Conservation (phyloP, 768 basidiomycete species). For the Lanmaoa rubissima region DNA sequence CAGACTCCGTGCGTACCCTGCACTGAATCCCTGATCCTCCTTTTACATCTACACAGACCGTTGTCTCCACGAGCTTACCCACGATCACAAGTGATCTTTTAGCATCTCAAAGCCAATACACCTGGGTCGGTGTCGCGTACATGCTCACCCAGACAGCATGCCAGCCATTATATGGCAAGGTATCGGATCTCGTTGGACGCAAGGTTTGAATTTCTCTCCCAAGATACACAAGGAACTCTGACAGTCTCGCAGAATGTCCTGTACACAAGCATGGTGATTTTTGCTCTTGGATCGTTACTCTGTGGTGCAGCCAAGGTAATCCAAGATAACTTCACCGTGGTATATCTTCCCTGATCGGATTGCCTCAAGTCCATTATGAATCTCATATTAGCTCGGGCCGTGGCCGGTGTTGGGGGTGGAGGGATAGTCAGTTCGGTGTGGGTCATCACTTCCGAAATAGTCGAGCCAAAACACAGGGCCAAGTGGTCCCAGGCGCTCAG, state of each 20-base stretch:
- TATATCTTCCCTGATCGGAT: conserved; percentile 18
- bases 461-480: conserved; percentile 64
- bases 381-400: conserved; percentile 63
- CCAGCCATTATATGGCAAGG: conserved; percentile 77
- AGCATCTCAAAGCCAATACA: conserved; percentile 71
- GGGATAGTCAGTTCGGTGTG: conserved; percentile 85
- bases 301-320: conserved; percentile 72
- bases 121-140: conserved; percentile 84
- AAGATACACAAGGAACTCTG: background rate
- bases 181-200: conserved; percentile 78
- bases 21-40: background rate
- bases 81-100: conserved; percentile 71
- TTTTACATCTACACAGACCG: conserved; percentile 40
- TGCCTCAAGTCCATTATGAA: conserved; percentile 42
- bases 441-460: conserved; percentile 85
- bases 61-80: conserved; percentile 82
- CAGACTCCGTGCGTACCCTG: conserved; percentile 63
- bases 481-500: conserved; percentile 87
- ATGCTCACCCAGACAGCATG: conserved; percentile 85
- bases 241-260: conserved; percentile 52
- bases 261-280: conserved; percentile 70
- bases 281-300: conserved; percentile 74
- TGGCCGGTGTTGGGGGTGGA: conserved; percentile 82
- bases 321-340: conserved; percentile 14
- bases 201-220: conserved; percentile 48